Conservation (phyloP, 495 filamentous ascomycete species). For the Pyrenula massariospora region DNA sequence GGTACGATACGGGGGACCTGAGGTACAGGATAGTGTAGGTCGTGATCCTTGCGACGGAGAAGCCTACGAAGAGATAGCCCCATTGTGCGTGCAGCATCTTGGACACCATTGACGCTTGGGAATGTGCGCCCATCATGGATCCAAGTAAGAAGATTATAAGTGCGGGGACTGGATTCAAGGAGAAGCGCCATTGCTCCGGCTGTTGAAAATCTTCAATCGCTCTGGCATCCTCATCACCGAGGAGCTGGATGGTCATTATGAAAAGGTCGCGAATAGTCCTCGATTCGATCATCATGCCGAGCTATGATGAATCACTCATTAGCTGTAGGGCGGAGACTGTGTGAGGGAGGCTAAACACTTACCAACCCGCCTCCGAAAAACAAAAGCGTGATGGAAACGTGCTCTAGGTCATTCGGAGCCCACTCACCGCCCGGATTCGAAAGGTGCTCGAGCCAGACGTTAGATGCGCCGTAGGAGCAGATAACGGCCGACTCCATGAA, state of each 20-base stretch:
- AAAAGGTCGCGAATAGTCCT: constrained; percentile 42
- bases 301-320: constrained; percentile 23
- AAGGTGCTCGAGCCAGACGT: constrained; percentile 65
- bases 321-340: not conserved
- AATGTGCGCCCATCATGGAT: constrained; percentile 90
- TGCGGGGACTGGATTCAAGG: constrained; percentile 82
- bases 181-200: constrained; percentile 60
- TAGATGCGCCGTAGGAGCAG: constrained; percentile 58
- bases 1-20: constrained; percentile 65
- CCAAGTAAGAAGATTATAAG: constrained; percentile 78
- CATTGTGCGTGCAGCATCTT: constrained; percentile 92
- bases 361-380: constrained; percentile 66
- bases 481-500: constrained; percentile 60
- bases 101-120: constrained; percentile 71
- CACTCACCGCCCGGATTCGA: constrained; percentile 44
- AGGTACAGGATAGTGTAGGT: constrained; percentile 78
- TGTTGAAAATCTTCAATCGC: constrained; percentile 49
- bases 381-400: constrained; percentile 61
- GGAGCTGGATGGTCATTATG: constrained; percentile 33
- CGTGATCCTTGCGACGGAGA: constrained; percentile 60
- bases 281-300: constrained; percentile 65
- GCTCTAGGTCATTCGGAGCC: constrained; percentile 55
- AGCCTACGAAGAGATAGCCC: constrained; percentile 77
- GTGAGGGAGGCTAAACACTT: constrained; percentile 25
- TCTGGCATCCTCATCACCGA: no score